Base-by-base conservation (phyloP, 768 basidiomycete genomes). In the Hebeloma cylindrosporum region DNA sequence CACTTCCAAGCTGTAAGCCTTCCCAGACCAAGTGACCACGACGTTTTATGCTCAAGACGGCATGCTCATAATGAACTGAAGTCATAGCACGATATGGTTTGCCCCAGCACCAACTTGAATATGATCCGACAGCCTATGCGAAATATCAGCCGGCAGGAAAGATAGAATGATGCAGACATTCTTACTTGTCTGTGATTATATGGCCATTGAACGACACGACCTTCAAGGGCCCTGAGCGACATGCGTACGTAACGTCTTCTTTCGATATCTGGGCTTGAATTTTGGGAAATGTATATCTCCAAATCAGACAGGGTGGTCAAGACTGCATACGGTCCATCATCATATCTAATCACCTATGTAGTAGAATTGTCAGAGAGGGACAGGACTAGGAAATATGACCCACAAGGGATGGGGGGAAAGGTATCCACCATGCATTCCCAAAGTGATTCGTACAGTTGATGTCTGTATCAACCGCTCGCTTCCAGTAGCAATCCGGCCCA, bases 401-500 rank as follows among this genome's bases (percentile, higher is more conserved):
- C 52, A 82, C 83, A 42, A 86, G 65, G 0, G 82, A 79, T 0
- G 86, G 84, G 0, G 88, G 88, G 54, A 91, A 90, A 3, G 87
- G 85, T 21, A 88, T 74, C 76, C 83, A 82, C 82, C 85, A 88
- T 7, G 85, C 79, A 49, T 86, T 84, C 7, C 88, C 88, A 58
- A 88, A 91, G 58, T 68, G 78, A 31, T 70, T 74, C 3, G 67
- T 69, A 43, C 75, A 70, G 0, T 69, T 65, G 0, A 67, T 61
- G 3, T 56, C 52, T 3, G 57, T 37, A 3, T 51, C 45, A 3
- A 61, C 56, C 2, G 55, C 54, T 8, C 70, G 64, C 37, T 70
- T 77, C 82, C 82, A 91, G 59, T 81, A 88, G 35, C 75, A 79
- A 61, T 91, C 88, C 7, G 88, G 87, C 0, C 88, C 88, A 25